Evolutionary conservation across 2,329 filamentous ascomycete genomes (phyloP), one percentile per base, ranked within the genome.

Genomic region (Intubia oerlemansii): DNA sequence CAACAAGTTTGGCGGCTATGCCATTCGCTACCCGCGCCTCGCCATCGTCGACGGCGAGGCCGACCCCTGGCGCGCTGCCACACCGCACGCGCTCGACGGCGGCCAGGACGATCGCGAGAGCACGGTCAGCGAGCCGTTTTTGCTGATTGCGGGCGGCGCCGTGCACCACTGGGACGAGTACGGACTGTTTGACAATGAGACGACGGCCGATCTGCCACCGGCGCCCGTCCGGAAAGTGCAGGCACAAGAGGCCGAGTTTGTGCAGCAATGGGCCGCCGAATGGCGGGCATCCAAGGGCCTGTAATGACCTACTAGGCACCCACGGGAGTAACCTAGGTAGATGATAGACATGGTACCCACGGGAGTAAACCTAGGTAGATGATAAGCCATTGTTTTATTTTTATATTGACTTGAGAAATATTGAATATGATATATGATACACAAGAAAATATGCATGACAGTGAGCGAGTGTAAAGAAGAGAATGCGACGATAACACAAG

Each of bases 91-190:
- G 1, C 61, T 67, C n/a, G 62, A 56, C 2, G 59, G 68, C 1
- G 54, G 58, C 0, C 54, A 72, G 13, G 54, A 58, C 0, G 50
- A 55, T 17, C 56, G 76, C 13, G 48, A 53, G 10, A 75, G 62
- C 25, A 77, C 75, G 0, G 50, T 54, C 0, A 59, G 57, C 27
- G 62, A 82, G 51, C 79, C 79, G 0, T 77, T 73, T 36, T 57
- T 79, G n/a, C 44, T 85, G 25, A 80, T 90, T 25, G 52, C 59
- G 4, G 62, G 62, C n/a, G 77, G 66, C 0, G 38, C 37, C 9
- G 76, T 84, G 13, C 80, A 90, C 46, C 78, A 85, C 44, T 88
- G 76, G 73, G 75, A 79, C 38, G 71, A 75, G 50, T 73, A 75
- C 37, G 69, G 70, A 1, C 40, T 76, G n/a, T 66, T 71, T 28